Evolutionary conservation across 106 monocot genomes (phyloP).

Genomic region (Phalaenopsis equestris): DNA sequence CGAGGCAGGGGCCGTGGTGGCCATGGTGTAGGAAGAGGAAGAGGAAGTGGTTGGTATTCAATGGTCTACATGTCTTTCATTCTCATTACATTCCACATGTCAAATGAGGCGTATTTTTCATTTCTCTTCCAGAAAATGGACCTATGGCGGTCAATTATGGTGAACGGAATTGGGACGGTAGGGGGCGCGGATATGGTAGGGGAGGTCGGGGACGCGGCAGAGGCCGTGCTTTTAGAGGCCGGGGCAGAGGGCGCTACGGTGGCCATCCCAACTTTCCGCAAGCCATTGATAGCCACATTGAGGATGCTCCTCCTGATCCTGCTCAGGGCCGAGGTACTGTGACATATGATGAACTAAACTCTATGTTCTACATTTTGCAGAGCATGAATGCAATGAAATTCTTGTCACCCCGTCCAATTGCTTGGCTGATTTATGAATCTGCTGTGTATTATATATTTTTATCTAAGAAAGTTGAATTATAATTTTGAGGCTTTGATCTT

Average conservation of each 20-base stretch:
- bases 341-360: background rate
- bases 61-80: background rate
- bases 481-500: too few relatives aligned
- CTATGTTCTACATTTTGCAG: too few relatives aligned
- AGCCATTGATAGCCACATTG: conserved; percentile 20
- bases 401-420: too few relatives aligned
- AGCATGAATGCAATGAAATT: too few relatives aligned
- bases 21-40: conserved; percentile 21
- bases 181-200: conserved; percentile 18
- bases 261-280: conserved; percentile 17
- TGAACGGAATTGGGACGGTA: conserved; percentile 23
- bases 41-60: conserved; percentile 10
- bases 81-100: background rate
- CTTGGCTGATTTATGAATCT: too few relatives aligned
- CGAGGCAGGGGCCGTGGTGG: conserved; percentile 26
- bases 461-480: too few relatives aligned
- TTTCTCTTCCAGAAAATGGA: conserved; percentile 5
- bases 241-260: conserved; percentile 20
- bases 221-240: conserved; percentile 21
- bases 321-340: conserved; percentile 21
- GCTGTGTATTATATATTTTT: too few relatives aligned
- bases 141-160: conserved; percentile 1
- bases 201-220: conserved; percentile 15
- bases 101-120: background rate
- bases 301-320: conserved; percentile 12